phyloP scores from a whole-genome alignment of 495 filamentous ascomycete genomes.

The Elaphomyces granulatus region DNA sequence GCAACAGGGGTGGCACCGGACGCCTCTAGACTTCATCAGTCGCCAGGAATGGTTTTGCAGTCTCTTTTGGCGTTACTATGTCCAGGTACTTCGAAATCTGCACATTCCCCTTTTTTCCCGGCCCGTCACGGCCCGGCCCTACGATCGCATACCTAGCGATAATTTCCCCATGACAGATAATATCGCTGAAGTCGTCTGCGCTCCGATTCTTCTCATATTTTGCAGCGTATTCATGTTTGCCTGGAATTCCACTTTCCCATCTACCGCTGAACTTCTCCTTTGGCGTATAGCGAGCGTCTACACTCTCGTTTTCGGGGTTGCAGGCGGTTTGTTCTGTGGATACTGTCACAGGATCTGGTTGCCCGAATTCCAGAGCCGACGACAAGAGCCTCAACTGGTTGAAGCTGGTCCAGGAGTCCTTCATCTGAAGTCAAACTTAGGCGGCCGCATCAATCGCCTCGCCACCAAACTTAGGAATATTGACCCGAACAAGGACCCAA shows the following conservation, averaged over 20 bases:
- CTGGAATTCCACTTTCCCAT: conserved; percentile 18
- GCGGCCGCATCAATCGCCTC: conserved; percentile 3
- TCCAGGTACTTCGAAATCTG: conserved; percentile 9
- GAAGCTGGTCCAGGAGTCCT: neutral
- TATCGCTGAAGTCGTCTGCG: conserved; percentile 5
- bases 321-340: conserved; percentile 2
- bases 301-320: conserved; percentile 5
- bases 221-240: conserved; percentile 16
- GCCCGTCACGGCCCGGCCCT: conserved; percentile 5
- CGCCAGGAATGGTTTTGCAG: conserved; percentile 10
- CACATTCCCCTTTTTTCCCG: conserved; percentile 8
- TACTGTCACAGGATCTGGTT: conserved; percentile 3
- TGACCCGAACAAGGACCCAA: conserved; percentile 8
- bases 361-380: neutral
- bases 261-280: conserved; percentile 12
- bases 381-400: neutral
- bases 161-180: conserved; percentile 4
- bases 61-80: conserved; percentile 12
- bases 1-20: conserved; percentile 6
- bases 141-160: conserved; percentile 12
- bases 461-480: conserved; percentile 10
- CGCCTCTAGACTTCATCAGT: conserved; percentile 14
- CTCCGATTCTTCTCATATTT: conserved; percentile 9
- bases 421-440: neutral
- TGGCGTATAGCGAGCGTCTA: conserved; percentile 15